Evolutionary conservation across 2,329 filamentous ascomycete genomes (phyloP).

Genomic region (Cercospora nicotianae): DNA sequence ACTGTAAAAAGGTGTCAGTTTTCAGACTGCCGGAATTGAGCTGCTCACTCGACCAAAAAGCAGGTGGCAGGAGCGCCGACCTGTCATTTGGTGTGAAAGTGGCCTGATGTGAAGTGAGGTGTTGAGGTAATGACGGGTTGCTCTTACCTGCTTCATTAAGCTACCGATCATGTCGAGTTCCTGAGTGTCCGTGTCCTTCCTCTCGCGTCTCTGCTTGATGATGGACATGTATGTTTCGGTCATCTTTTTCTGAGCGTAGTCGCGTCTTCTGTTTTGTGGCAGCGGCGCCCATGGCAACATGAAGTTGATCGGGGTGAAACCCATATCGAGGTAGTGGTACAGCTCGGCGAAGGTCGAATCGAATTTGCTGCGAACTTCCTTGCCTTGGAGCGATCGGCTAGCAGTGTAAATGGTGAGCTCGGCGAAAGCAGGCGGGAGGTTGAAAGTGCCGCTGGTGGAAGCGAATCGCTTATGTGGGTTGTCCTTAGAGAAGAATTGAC

Average conservation of each 20-base stretch:
- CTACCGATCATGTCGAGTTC: no score
- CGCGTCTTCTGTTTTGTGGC: conserved; percentile 81
- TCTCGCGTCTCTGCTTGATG: conserved; percentile 69
- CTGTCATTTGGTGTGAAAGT: no score
- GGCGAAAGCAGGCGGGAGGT: conserved; percentile 74
- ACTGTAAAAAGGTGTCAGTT: no score
- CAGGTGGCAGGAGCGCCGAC: no score
- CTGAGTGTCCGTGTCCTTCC: no score
- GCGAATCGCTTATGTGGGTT: conserved; percentile 46
- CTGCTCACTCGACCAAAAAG: no score
- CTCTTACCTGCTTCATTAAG: no score
- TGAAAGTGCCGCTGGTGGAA: conserved; percentile 57
- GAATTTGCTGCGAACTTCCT: conserved; percentile 77
- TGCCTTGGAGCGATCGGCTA: conserved; percentile 79
- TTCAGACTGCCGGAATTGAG: no score
- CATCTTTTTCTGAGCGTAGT: conserved; percentile 77
- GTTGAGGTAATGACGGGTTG: no score
- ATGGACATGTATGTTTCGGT: conserved; percentile 80
- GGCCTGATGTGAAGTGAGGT: no score
- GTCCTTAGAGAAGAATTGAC: conserved; percentile 68
- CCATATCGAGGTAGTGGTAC: conserved; percentile 88
- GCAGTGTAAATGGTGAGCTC: conserved; percentile 90
- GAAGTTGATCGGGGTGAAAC: conserved; percentile 87
- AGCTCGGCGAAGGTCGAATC: conserved; percentile 77
- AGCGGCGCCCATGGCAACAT: conserved; percentile 85